phyloP scores from a whole-genome alignment of 2,329 filamentous ascomycete species.

The Phyllosticta capitalensis region DNA sequence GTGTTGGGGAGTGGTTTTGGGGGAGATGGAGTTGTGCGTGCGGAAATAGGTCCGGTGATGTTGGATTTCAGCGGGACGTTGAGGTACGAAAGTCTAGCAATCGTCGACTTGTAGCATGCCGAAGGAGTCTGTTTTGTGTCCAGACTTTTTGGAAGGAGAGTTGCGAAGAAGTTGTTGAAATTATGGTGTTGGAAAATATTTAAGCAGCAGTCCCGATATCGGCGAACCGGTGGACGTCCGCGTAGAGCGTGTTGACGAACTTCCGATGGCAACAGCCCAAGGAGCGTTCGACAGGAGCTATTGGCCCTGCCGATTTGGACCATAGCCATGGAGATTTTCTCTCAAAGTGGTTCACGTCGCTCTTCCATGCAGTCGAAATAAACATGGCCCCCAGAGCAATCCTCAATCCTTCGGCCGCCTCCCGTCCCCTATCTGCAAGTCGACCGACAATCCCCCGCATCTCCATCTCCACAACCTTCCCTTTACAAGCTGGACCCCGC shows the following conservation, averaged over 20 bases:
- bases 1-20: too few relatives aligned
- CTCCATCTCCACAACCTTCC: neutral
- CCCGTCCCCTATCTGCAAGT: neutral
- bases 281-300: neutral
- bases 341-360: neutral
- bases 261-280: neutral
- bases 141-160: neutral
- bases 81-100: too few relatives aligned
- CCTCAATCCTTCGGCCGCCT: neutral
- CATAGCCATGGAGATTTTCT: neutral
- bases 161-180: neutral
- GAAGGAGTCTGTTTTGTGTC: neutral
- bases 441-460: neutral
- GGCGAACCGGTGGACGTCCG: neutral
- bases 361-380: neutral
- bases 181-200: neutral
- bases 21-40: too few relatives aligned
- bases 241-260: neutral
- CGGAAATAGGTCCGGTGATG: too few relatives aligned
- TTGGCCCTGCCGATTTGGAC: neutral
- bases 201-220: neutral
- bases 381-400: neutral
- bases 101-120: neutral
- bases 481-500: conserved; percentile 5
- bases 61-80: too few relatives aligned